Base-by-base conservation (phyloP, 805 yeast genomes). In the Schwanniomyces occidentalis region DNA sequence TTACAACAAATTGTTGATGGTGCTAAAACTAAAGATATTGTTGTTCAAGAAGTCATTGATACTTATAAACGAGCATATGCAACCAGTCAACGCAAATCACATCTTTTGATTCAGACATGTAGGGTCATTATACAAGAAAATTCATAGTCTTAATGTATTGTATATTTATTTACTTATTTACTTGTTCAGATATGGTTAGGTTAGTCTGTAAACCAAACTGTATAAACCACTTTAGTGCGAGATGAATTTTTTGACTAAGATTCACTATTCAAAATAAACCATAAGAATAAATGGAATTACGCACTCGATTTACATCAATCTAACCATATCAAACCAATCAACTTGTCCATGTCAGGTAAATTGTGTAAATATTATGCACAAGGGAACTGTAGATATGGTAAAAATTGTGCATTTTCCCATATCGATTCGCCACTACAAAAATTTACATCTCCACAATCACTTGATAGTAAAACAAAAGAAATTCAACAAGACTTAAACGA, bases 1-100 rank as follows among this genome's bases (percentile, higher is more conserved):
- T 65, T 93, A 50, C 75, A 67, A 35, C 69, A 71, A 24, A 85
- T 93, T 3, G 84, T 90, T 34, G 71, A 73, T 1, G 97, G 97
- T 0, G 45, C 49, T 4, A 61, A 68, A 21, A 54, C 75, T 1
- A 78, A 75, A 46, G 63, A 63, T 3, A 69, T 65, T 8, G 93
- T 88, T 1, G 50, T 81, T 2, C 51, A 57, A 3, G 79, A 78
- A 45, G 74, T 81, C 28, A 54, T 83, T 7, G 56, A 58, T 19
- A 63, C 78, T 51, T 88, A 85, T 52, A 64, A 73, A 75, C 47
- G 46, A 27, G 90, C 86, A 0, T 85, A 70, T 53, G 69, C 63
- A 0, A 43, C 69, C 32, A 71, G 80, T 8, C 65, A 59, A 6
- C 67, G 60, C 28, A 67, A 76, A 34, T 63, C 65, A 32, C 49